A percentile compares a stretch with the other conserved stretches of the same genome.
Conservation (phyloP, 306 rosid species). For the Cotoneaster glaucophyllus region DNA sequence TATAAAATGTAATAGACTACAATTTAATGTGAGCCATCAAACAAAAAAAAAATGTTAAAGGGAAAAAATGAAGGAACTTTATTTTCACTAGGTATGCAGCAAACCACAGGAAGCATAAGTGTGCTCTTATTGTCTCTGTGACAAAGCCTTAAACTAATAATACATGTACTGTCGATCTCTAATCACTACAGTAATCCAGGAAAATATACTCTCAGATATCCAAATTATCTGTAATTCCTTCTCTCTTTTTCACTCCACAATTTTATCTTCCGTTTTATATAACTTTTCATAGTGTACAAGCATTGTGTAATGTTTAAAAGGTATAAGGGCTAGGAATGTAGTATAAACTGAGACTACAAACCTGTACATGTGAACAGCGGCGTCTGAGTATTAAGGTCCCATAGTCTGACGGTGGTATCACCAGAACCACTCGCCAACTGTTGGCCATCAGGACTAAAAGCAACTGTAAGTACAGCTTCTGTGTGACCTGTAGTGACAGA, state of each 20-base stretch:
- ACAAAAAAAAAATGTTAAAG: not conserved
- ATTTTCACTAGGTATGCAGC: not conserved
- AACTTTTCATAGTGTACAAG: not conserved
- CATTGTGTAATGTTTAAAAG: not conserved
- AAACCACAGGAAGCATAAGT: not conserved
- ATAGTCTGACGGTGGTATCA: constrained; percentile 81
- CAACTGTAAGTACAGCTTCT: constrained; percentile 77
- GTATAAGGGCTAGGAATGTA: constrained; percentile 7
- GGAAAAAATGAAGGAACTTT: not conserved
- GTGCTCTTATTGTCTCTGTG: not conserved
- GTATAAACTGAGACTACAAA: constrained; percentile 24
- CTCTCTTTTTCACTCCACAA: not conserved
- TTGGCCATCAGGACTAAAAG: constrained; percentile 90
- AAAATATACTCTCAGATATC: not conserved
- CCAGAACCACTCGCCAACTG: constrained; percentile 98
- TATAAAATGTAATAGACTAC: not conserved
- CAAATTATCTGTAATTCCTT: not conserved
- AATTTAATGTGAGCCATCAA: not conserved
- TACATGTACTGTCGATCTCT: not conserved
- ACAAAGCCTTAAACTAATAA: not conserved
- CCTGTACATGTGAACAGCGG: constrained; percentile 87
- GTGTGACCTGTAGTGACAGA: constrained; percentile 59
- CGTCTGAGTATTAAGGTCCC: constrained; percentile 91
- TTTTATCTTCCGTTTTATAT: too few relatives aligned
- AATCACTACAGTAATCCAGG: not conserved